Conservation (phyloP, 2,329 filamentous ascomycete species). For the Xylaria sp. region DNA sequence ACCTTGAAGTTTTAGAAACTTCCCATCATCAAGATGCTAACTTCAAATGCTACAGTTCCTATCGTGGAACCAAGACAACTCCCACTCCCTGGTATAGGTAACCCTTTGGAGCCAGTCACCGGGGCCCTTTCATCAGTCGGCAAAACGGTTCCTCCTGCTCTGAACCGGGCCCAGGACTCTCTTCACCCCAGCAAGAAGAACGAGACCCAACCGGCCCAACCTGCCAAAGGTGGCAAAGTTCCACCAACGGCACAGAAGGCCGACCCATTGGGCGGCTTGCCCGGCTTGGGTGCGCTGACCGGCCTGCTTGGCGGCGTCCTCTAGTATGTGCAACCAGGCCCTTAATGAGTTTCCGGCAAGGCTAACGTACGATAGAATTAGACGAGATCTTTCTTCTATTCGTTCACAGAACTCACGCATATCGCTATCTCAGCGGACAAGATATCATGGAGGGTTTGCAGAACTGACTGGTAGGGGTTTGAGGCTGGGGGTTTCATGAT, state of each 20-base stretch:
- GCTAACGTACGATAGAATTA: conserved; percentile 18
- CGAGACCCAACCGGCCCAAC: neutral
- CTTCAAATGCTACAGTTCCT: conserved; percentile 15
- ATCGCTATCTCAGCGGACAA: neutral
- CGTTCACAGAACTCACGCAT: neutral
- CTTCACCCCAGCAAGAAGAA: conserved; percentile 17
- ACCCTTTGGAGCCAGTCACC: conserved; percentile 24
- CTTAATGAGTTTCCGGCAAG: neutral
- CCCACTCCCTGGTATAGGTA: conserved; percentile 9
- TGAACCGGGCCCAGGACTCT: conserved; percentile 9
- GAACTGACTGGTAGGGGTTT: neutral
- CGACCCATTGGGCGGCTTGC: conserved; percentile 18
- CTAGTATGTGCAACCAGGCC: conserved; percentile 15
- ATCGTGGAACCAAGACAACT: conserved; percentile 26
- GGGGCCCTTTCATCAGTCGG: conserved; percentile 28
- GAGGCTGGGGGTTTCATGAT: neutral
- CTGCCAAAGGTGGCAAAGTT: neutral
- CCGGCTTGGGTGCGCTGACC: conserved; percentile 12
- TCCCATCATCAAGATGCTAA: conserved; percentile 2
- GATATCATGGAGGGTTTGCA: neutral
- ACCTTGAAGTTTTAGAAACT: neutral
- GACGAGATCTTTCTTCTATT: neutral
- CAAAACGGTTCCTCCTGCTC: conserved; percentile 27
- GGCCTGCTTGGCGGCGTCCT: conserved; percentile 24
- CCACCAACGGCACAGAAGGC: neutral